Percentiles rank a stretch among this genome's conserved stretches.
Evolutionary conservation across 306 rosid genomes (phyloP).

Genomic region (Lithocarpus polystachyus): DNA sequence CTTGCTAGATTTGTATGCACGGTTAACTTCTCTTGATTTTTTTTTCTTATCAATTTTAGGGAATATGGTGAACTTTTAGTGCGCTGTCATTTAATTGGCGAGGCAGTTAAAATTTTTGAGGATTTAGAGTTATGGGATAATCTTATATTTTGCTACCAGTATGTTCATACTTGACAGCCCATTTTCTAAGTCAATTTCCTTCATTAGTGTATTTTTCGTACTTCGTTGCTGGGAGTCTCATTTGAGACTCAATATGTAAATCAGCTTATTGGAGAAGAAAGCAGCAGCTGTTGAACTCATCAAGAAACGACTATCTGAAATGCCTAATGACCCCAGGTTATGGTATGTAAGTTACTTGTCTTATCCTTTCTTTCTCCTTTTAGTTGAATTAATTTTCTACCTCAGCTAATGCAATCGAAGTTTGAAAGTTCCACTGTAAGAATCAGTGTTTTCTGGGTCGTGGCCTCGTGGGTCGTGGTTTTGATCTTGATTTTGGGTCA

Average conservation of each 20-base stretch:
- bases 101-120: conserved; percentile 81
- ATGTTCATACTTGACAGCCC: conserved; percentile 24
- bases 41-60: conserved; percentile 40
- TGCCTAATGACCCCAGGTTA: conserved; percentile 81
- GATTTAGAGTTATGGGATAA: conserved; percentile 98
- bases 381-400: conserved; percentile 6
- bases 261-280: conserved; percentile 86
- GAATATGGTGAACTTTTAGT: conserved; percentile 90
- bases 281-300: conserved; percentile 96
- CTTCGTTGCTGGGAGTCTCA: conserved; percentile 18
- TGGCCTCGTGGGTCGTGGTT: too few species aligned
- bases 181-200: conserved; percentile 1
- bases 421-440: too few species aligned
- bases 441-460: too few species aligned
- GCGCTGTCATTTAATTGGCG: conserved; percentile 90
- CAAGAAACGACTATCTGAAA: conserved; percentile 67
- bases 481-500: too few species aligned
- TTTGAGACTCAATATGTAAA: conserved; percentile 25
- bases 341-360: conserved; percentile 49
- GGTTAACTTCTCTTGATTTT: neutral
- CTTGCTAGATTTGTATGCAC: neutral
- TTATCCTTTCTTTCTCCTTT: conserved; percentile 2
- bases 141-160: conserved; percentile 84
- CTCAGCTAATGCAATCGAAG: conserved; percentile 4
- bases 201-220: conserved; percentile 5